Base-by-base conservation (phyloP, 306 rosid species). In the Arachis hypogaea region DNA sequence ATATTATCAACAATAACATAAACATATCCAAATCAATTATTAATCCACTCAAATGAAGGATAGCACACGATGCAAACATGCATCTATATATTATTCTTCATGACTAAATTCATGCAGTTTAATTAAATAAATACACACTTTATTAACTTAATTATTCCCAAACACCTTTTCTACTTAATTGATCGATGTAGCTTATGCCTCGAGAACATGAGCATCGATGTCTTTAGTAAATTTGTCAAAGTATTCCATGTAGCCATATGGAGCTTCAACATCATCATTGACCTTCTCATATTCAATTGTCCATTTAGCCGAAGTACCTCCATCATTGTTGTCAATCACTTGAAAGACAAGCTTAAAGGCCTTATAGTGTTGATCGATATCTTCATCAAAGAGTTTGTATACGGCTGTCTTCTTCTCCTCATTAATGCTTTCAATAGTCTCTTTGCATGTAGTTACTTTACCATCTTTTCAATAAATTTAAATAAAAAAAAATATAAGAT, bases 171-270 rank as follows among this genome's bases (percentile, higher is more conserved):
- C 9, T 60, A 8, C 8, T 3, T 0, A 4, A 30, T 7, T 22
- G 28, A 22, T 22, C 28, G 28, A 22, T 22, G 28, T 22, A 22
- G 46, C 1, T 16, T 45, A 71, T 28, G 58, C 68, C 11, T n/a
- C 18, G 50, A 77, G 52, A 69, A 51, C 66, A 70, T 70, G 77
- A 8, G 28, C 77, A 5, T 77, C 67, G 4, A 50, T 6, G 18
- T 77, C 81, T 63, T 77, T 70, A 8, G 59, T 52, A 64, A 77
- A 3, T 29, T 69, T 69, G 33, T 14, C n/a, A 9, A 59, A 5
- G 30, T 42, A 54, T 3, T 55, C 71, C 65, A 16, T 9, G 46
- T 78, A 72, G 50, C 62, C 66, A 64, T 65, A 1, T 7, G 82
- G 78, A 72, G 72, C 40, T 47, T 59, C 58, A 69, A 78, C 65